Percentiles rank a stretch among this genome's conserved stretches.
Conservation (phyloP, 2,329 filamentous ascomycete genomes). For the Aspergillus sojae region DNA sequence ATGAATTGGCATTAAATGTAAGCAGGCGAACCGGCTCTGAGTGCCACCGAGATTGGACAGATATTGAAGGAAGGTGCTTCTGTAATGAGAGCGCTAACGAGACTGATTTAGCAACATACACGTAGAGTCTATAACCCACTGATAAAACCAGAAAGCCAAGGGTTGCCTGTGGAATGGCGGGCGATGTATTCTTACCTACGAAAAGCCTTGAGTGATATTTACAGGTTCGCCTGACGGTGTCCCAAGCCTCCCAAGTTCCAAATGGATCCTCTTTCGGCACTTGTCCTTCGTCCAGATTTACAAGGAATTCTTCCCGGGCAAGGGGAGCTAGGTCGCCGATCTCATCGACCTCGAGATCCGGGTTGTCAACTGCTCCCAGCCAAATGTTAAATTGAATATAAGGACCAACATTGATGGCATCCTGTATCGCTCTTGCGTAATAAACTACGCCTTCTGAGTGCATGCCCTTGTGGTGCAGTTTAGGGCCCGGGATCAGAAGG, state of each 20-base stretch:
- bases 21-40: constrained; percentile 64
- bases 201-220: constrained; percentile 80
- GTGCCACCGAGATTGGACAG: constrained; percentile 63
- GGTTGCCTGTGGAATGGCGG: neutral
- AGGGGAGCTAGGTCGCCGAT: constrained; percentile 49
- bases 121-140: neutral
- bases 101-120: constrained; percentile 21
- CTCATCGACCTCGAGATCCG: constrained; percentile 54
- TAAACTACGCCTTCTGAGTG: constrained; percentile 61
- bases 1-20: constrained; percentile 55
- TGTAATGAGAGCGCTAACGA: constrained; percentile 59
- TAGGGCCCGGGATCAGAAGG: constrained; percentile 79
- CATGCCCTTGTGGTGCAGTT: constrained; percentile 59
- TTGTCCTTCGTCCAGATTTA: constrained; percentile 31
- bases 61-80: constrained; percentile 58
- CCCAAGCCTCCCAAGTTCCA: constrained; percentile 91
- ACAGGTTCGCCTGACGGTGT: constrained; percentile 81
- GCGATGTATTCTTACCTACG: constrained; percentile 68
- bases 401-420: constrained; percentile 72
- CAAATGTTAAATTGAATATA: constrained; percentile 81
- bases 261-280: constrained; percentile 67
- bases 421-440: constrained; percentile 81
- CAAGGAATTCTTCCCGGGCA: constrained; percentile 44
- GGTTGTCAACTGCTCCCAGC: constrained; percentile 79
- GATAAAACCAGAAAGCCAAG: neutral